Percentiles rank a stretch among this genome's conserved stretches.
Conservation (phyloP, 2,329 filamentous ascomycete species). For the Aspergillus ibericus region DNA sequence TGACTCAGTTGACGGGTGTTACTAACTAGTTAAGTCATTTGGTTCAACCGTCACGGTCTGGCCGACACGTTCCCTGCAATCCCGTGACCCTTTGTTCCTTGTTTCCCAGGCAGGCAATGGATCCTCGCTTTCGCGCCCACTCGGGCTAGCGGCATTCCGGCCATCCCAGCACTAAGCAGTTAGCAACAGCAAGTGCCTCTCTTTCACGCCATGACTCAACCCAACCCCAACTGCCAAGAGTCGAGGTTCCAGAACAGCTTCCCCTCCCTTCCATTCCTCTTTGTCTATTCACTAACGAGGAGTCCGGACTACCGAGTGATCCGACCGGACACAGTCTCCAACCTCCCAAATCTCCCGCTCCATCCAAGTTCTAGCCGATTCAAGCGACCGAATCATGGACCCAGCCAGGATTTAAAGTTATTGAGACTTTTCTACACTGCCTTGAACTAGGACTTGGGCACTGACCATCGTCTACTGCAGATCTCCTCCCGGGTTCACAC, state of each 20-base stretch:
- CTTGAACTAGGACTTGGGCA: background rate
- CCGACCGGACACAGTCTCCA: background rate
- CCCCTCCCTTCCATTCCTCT: background rate
- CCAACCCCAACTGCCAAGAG: background rate
- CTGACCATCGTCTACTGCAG: slow-evolving; percentile 2
- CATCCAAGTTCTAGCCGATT: background rate
- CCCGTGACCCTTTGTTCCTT: slow-evolving; percentile 3
- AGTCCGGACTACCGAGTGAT: background rate
- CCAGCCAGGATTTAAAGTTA: slow-evolving; percentile 16
- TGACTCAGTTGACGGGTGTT: no score
- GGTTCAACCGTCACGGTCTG: no score
- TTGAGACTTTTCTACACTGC: slow-evolving; percentile 7
- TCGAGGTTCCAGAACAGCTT: background rate
- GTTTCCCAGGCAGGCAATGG: slow-evolving; percentile 2
- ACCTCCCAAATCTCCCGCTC: background rate
- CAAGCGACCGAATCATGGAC: slow-evolving; percentile 1
- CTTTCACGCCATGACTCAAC: background rate
- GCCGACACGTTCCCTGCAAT: background rate
- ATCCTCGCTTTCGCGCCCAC: background rate
- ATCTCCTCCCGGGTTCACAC: background rate
- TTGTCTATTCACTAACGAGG: no score
- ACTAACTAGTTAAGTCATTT: no score
- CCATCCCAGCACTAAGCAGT: no score
- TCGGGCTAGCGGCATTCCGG: slow-evolving; percentile 3
- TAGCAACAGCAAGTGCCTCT: no score